phyloP scores from a whole-genome alignment of 768 basidiomycete genomes.

The Boletus speciosus region DNA sequence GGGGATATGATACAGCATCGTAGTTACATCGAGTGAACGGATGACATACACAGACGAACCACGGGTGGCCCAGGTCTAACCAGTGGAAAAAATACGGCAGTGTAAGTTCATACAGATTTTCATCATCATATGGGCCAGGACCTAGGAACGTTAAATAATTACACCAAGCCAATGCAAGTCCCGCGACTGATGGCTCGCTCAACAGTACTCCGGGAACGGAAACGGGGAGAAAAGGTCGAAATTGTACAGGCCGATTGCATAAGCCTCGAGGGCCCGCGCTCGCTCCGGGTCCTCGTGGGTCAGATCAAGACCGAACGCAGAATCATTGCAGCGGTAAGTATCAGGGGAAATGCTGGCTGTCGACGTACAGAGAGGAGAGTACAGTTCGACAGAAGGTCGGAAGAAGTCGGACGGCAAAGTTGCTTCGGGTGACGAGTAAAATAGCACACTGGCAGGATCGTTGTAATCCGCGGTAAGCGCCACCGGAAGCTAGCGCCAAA shows the following conservation, averaged over 20 bases:
- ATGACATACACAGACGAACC: not conserved
- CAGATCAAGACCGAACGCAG: constrained; percentile 1
- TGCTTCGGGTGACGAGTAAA: constrained; percentile 3
- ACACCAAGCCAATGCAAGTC: not conserved
- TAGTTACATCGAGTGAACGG: not conserved
- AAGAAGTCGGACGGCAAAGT: not conserved
- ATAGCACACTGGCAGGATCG: not conserved
- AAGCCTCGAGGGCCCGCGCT: constrained; percentile 28
- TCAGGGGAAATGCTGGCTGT: constrained; percentile 1
- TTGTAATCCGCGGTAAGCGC: not conserved
- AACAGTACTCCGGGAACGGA: constrained; percentile 17
- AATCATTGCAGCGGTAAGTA: not conserved
- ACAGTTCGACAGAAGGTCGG: not conserved
- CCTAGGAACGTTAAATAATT: not conserved
- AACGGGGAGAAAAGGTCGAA: constrained; percentile 24
- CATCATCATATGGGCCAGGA: not conserved
- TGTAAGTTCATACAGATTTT: not conserved
- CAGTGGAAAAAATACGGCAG: not conserved
- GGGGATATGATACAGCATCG: constrained; percentile 1
- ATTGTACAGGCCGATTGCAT: constrained; percentile 28
- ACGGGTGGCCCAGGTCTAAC: constrained; percentile 1
- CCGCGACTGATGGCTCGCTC: not conserved
- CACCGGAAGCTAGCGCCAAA: not conserved
- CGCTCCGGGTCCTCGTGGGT: constrained; percentile 22
- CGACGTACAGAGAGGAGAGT: not conserved